These are phyloP conservation scores for Venturia aucupariae DNA, from an alignment of 2,329 filamentous ascomycete species.

Conservation along the genomic window DNA sequence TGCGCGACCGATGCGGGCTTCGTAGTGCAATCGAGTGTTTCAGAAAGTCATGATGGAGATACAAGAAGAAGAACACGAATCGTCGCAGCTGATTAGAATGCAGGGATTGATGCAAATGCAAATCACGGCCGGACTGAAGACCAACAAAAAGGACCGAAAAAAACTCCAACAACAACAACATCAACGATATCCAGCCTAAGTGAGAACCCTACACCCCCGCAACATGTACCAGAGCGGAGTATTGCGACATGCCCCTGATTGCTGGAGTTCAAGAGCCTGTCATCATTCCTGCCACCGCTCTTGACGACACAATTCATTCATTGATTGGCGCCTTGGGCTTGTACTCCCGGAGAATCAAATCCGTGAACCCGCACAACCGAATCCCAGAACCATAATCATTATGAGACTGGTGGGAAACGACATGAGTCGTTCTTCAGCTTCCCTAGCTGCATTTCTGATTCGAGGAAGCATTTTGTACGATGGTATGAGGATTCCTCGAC, in stretches of 20 bases:
- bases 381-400: neutral
- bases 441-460: neutral
- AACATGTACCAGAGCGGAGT: neutral
- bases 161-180: neutral
- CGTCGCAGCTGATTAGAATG: neutral
- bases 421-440: neutral
- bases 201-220: neutral
- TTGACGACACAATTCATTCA: neutral
- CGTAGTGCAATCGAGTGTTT: neutral
- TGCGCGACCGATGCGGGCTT: no score
- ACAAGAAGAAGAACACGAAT: neutral
- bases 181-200: neutral
- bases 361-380: neutral
- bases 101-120: neutral
- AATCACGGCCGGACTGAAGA: neutral
- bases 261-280: neutral
- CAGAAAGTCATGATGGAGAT: neutral
- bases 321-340: neutral
- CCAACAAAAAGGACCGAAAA: neutral
- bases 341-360: neutral
- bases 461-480: neutral
- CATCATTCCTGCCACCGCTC: neutral
- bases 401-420: neutral
- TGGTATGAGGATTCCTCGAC: neutral
- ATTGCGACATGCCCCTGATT: neutral